These are phyloP conservation scores for Phytophthora sp. DNA, from an alignment of 352 stramenopile genomes.

Conservation along the genomic window DNA sequence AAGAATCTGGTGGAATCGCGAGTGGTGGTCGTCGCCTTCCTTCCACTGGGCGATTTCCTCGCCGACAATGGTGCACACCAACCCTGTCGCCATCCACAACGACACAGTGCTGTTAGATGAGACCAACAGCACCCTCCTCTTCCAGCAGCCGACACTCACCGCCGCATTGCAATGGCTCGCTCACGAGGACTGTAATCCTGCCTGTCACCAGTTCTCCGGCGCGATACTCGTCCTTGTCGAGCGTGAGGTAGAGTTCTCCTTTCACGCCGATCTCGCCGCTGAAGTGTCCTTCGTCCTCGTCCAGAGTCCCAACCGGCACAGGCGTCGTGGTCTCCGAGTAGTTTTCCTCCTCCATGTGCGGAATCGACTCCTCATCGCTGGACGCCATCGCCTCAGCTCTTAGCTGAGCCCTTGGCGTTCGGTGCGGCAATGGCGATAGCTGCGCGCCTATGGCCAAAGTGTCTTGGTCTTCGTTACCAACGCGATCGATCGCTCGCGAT, in stretches of 20 bases:
- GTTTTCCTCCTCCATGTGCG: slow-evolving; percentile 17
- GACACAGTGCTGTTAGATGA: background rate
- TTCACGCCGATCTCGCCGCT: slow-evolving; percentile 69
- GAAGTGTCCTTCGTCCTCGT: slow-evolving; percentile 33
- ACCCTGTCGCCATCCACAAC: slow-evolving; percentile 30
- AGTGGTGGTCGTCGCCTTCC: slow-evolving; percentile 64
- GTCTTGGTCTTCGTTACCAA: slow-evolving; percentile 16
- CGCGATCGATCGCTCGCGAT: slow-evolving; percentile 13
- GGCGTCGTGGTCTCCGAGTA: slow-evolving; percentile 25
- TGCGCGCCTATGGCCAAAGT: too few relatives aligned
- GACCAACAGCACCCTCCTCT: background rate
- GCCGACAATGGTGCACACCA: slow-evolving; percentile 61
- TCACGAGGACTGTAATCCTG: slow-evolving; percentile 58
- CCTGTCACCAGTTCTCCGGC: slow-evolving; percentile 63
- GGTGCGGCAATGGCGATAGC: slow-evolving; percentile 3
- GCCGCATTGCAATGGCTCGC: slow-evolving; percentile 58
- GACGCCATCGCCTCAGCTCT: background rate
- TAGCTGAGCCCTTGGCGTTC: slow-evolving; percentile 20
- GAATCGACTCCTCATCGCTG: slow-evolving; percentile 22
- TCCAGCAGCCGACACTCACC: slow-evolving; percentile 37
- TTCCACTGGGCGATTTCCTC: slow-evolving; percentile 79
- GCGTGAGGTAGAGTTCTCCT: slow-evolving; percentile 59
- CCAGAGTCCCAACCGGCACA: slow-evolving; percentile 1
- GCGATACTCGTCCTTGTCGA: slow-evolving; percentile 68
- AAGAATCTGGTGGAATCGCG: slow-evolving; percentile 71